Conservation (phyloP, 768 basidiomycete species). For the Cystobasidiopsis lactophilus region DNA sequence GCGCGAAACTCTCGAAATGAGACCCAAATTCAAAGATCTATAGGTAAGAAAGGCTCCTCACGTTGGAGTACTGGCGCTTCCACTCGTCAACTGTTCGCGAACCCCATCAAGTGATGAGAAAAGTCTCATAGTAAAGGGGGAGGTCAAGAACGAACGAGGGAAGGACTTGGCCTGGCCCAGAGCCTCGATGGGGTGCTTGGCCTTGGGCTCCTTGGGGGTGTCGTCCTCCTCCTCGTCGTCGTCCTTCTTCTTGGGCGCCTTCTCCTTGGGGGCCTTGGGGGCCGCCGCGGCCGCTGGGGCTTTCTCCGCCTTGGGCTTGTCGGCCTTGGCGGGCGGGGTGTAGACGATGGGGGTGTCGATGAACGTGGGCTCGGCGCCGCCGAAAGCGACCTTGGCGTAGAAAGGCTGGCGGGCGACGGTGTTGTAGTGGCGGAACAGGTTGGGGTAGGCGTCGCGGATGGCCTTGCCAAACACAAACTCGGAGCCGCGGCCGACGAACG, state of each 20-base stretch:
- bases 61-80: slow-evolving; percentile 96
- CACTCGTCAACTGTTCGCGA: slow-evolving; percentile 43
- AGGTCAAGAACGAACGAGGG: slow-evolving; percentile 6
- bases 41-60: slow-evolving; percentile 44
- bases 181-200: slow-evolving; percentile 79
- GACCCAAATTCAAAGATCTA: background rate
- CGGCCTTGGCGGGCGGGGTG: slow-evolving; percentile 37
- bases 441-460: slow-evolving; percentile 43
- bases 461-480: slow-evolving; percentile 39
- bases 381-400: slow-evolving; percentile 41
- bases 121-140: slow-evolving; percentile 34
- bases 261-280: slow-evolving; percentile 19
- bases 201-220: slow-evolving; percentile 63
- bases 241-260: slow-evolving; percentile 23
- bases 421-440: slow-evolving; percentile 63
- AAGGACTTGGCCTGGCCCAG: slow-evolving; percentile 50
- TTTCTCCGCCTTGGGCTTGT: slow-evolving; percentile 27
- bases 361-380: slow-evolving; percentile 30
- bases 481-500: slow-evolving; percentile 36
- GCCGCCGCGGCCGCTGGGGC: slow-evolving; percentile 19
- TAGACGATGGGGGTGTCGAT: slow-evolving; percentile 15
- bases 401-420: slow-evolving; percentile 68
- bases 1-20: background rate
- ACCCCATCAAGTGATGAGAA: slow-evolving; percentile 26
- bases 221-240: slow-evolving; percentile 27